phyloP scores from a whole-genome alignment of 805 yeast genomes.

The Candida nemodendra region DNA sequence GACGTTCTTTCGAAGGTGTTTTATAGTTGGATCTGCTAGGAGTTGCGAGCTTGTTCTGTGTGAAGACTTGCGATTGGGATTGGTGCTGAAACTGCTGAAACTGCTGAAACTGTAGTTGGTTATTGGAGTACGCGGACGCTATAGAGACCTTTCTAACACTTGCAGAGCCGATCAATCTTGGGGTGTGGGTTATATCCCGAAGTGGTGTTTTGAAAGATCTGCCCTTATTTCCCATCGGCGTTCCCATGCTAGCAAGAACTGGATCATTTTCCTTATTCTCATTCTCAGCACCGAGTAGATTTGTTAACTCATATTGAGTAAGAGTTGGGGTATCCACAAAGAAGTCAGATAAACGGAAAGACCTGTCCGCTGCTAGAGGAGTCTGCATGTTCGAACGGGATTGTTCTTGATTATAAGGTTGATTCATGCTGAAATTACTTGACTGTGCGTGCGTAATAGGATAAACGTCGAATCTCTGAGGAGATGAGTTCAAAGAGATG shows the following conservation, averaged over 20 bases:
- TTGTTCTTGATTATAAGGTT: slow-evolving; percentile 1
- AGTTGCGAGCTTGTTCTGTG: slow-evolving; percentile 10
- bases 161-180: slow-evolving; percentile 17
- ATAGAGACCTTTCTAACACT: slow-evolving; percentile 18
- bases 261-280: slow-evolving; percentile 27
- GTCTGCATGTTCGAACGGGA: slow-evolving; percentile 12
- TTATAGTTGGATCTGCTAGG: slow-evolving; percentile 19
- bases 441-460: slow-evolving; percentile 1
- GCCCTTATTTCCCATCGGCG: slow-evolving; percentile 14
- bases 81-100: slow-evolving; percentile 4
- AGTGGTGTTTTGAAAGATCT: slow-evolving; percentile 23
- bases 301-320: slow-evolving; percentile 19
- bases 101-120: slow-evolving; percentile 8
- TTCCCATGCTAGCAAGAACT: slow-evolving; percentile 19
- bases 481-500: slow-evolving; percentile 14
- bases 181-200: slow-evolving; percentile 21
- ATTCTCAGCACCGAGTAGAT: slow-evolving; percentile 15
- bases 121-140: slow-evolving; percentile 7
- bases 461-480: slow-evolving; percentile 12
- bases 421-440: slow-evolving; percentile 1
- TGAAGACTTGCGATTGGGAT: slow-evolving; percentile 4
- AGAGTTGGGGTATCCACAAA: slow-evolving; percentile 25
- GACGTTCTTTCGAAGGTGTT: slow-evolving; percentile 21
- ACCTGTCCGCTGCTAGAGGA: slow-evolving; percentile 22
- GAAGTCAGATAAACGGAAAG: slow-evolving; percentile 22